Base-by-base conservation (phyloP, 805 yeast genomes). In the Isabelozyma heimii region DNA sequence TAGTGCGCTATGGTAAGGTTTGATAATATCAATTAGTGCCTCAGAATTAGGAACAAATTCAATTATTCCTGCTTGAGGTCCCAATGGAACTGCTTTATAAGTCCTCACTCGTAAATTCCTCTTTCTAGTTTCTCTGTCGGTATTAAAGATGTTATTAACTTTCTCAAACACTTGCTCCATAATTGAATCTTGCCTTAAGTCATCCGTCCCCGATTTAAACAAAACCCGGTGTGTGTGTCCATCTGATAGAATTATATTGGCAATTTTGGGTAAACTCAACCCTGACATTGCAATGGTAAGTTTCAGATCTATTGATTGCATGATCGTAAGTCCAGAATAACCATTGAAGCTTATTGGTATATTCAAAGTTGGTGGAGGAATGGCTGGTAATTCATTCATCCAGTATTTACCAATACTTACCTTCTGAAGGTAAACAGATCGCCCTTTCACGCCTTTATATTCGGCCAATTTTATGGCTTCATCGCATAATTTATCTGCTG, bases 161-260 rank as follows among this genome's bases (percentile, higher is more conserved):
- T 91, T 89, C 16, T 79, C 86, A 65, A 95, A 94, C 1, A 92
- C 98, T 62, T 94, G 98, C 63, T 92, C 95, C 99, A 94, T 95
- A 48, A 94, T 89, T 0, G 96, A 88, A 68, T 94, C 99, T 67
- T 95, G 99, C 45, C 98, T 73, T 46, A 94, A 70, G 67, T 94
- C 99, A 67, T 94, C 99, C 8, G 89, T 79, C 5, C 96, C 91
- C 24, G 89, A 89, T 62, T 94, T 94, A 54, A 91, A 69, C 15
- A 94, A 70, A 61, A 86, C 77, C 48, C 74, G 81, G 50, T 81
- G 85, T 0, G 49, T 58, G 0, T 65, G 53, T 0, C 98, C 98
- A 58, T 83, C 78, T 0, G 84, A 74, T 13, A 84, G 65, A 0
- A 43, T 45, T 46, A 88, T 69, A 1, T 69, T 77, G 45, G 85